Evolutionary conservation across 768 basidiomycete genomes (phyloP), one percentile per base, ranked within the genome.

Genomic region (Leccinum obscurum): DNA sequence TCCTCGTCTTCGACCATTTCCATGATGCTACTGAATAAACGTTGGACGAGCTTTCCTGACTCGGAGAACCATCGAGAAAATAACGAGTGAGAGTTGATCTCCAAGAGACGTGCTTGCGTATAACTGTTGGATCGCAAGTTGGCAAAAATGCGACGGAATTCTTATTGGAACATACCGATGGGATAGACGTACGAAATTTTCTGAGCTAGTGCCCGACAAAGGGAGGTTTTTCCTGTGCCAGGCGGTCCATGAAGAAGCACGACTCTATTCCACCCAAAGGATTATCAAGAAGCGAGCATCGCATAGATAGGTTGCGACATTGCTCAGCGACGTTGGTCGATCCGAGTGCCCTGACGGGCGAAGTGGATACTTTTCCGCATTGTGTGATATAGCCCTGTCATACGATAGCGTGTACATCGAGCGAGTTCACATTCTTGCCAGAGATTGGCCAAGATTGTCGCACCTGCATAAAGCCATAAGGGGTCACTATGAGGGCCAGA

Each of bases 51-150:
- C 74, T 99, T 99, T 15, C 97, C 97, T 0, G 95, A 97, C 72
- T 99, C 97, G 0, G 95, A 98, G 76, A 98, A 99, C 96, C 97
- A 99, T 66, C 95, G 92, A 15, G 93, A 95, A 73, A 99, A 98
- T 15, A 99, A 82, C 2, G 95, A 98, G 76, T 98, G 97, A 0
- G 97, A 95, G 71, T 98, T 98, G 69, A 99, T 97, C 74, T 99
- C 97, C 50, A 99, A 83, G 11, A 99, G 79, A 51, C 93, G 90
- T 37, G 93, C 85, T 73, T 91, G 83, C 0, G 89, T 79, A 71
- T 97, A 99, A 28, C 95, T 96, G 66, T 52, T 37, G 64, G 55
- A 51, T 48, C 41, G 32, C 44, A 41, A 17, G 15, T 64, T 10
- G 20, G 46, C 28, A 34, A 53, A 53, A 54, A 48, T 56, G n/a